Percentiles rank a stretch among this genome's conserved stretches.
Conservation (phyloP, 2,329 filamentous ascomycete species). For the Fusarium cyanostomum region DNA sequence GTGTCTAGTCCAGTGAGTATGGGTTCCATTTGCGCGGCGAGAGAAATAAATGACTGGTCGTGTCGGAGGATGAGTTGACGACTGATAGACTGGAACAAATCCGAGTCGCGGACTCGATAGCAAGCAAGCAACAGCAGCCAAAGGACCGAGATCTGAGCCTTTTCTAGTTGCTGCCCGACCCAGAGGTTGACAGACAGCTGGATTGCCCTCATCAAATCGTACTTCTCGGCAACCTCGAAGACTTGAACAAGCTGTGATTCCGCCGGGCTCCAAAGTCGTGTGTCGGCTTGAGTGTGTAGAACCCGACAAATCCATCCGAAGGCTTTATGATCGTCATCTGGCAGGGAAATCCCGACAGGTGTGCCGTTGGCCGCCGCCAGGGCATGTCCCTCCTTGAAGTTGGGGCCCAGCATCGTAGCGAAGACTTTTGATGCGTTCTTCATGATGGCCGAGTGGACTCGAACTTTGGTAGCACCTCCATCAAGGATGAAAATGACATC, state of each 20-base stretch:
- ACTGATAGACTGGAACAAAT: not conserved
- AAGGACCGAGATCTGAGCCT: not conserved
- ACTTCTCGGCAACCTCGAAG: conserved; percentile 6
- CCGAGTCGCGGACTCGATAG: not conserved
- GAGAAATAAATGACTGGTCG: not conserved
- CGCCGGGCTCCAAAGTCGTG: not conserved
- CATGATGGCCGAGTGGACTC: not conserved
- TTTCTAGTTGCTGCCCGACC: not conserved
- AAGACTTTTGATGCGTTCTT: not conserved
- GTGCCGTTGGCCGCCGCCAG: not conserved
- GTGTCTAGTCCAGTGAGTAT: not conserved
- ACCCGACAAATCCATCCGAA: conserved; percentile 1
- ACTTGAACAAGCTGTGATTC: not conserved
- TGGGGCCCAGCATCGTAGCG: not conserved
- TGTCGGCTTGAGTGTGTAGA: conserved; percentile 4
- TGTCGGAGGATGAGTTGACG: not conserved
- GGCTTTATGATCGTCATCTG: not conserved
- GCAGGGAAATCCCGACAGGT: not conserved
- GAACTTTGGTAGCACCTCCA: not conserved
- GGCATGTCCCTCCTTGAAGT: conserved; percentile 7
- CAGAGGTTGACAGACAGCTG: conserved; percentile 3
- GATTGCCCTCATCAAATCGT: conserved; percentile 1
- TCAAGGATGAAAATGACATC: not conserved
- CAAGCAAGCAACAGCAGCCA: not conserved
- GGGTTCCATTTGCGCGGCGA: not conserved